Evolutionary conservation across 1,139 yeast species (phyloP).

Genomic region (Saccharomycopsis crataegensis): DNA sequence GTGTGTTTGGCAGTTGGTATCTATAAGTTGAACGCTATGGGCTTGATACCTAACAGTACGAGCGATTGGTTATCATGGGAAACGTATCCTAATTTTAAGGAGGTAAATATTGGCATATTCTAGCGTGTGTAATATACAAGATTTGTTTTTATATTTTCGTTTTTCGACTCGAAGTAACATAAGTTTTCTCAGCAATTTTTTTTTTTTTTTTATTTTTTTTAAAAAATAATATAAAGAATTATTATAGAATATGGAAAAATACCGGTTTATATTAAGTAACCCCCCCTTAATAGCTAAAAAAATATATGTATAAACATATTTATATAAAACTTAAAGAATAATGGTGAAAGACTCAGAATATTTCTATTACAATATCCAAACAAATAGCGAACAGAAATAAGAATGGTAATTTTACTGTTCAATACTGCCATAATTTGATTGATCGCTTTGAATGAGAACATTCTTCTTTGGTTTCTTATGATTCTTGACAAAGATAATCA

Average conservation of each 20-base stretch:
- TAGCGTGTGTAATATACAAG: neutral
- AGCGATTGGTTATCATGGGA: slow-evolving; percentile 96
- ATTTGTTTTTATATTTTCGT: neutral
- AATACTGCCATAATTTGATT: slow-evolving; percentile 2
- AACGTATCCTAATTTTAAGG: slow-evolving; percentile 19
- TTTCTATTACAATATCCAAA: neutral
- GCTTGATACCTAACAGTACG: slow-evolving; percentile 75
- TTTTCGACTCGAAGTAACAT: neutral
- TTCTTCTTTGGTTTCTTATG: neutral
- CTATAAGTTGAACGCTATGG: slow-evolving; percentile 84
- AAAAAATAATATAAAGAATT: no score
- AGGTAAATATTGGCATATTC: slow-evolving; percentile 9
- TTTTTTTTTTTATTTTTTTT: no score
- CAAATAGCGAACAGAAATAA: no score
- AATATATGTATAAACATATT: no score
- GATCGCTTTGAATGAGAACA: neutral
- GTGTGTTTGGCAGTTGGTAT: slow-evolving; percentile 68
- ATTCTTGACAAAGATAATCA: slow-evolving; percentile 24
- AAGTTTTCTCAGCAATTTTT: no score
- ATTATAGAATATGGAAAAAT: no score
- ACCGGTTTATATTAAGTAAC: no score
- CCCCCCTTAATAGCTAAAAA: no score
- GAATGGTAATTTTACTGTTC: neutral
- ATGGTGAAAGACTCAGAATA: neutral
- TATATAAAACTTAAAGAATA: neutral